Base-by-base conservation (phyloP, 495 filamentous ascomycete species). In the Penicillium paxilli region DNA sequence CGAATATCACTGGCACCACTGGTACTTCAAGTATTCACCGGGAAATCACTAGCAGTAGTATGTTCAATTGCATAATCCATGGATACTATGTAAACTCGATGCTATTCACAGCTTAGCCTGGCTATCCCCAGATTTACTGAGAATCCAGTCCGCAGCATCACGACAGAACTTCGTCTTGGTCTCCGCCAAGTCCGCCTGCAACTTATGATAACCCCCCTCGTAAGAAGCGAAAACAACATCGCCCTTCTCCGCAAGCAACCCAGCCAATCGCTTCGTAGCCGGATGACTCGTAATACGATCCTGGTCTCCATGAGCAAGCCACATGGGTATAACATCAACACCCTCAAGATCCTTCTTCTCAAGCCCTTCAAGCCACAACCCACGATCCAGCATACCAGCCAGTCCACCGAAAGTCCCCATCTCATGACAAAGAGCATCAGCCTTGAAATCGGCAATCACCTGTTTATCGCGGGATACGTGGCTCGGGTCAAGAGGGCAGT, bases 331-430 rank as follows among this genome's bases (percentile, higher is more conserved):
- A 24, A 41, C 3, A 22, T 44, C 46, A 2, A 21, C 35, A 28
- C 38, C 40, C 52, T 46, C 20, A 19, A 49, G 16, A 28, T 51
- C 16, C 5, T 46, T 32, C 30, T 9, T 33, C 11, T 16, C 10
- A 4, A 51, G 14, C n/a, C 60, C 57, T 53, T 69, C 63, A 44
- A 64, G 40, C 62, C 59, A 70, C 38, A 57, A 35, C 2, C 55
- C 65, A 26, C 92, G 82, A 55, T 91, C 87, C 58, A 96, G 65
- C 85, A 96, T 83, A 0, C 83, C 85, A 2, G 85, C 75, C 24
- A 95, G 61, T 1, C 87, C 88, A 64, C 89, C 84, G 17, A 95
- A 69, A 33, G 91, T 96, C 11, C 91, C 92, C 1, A 81, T 89
- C 62, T 90, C 77, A 70, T 95, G 90, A 64, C 83, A 80, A 50